These are phyloP conservation scores for Suillus paluster DNA, from an alignment of 768 basidiomycete genomes.

Conservation along the genomic window DNA sequence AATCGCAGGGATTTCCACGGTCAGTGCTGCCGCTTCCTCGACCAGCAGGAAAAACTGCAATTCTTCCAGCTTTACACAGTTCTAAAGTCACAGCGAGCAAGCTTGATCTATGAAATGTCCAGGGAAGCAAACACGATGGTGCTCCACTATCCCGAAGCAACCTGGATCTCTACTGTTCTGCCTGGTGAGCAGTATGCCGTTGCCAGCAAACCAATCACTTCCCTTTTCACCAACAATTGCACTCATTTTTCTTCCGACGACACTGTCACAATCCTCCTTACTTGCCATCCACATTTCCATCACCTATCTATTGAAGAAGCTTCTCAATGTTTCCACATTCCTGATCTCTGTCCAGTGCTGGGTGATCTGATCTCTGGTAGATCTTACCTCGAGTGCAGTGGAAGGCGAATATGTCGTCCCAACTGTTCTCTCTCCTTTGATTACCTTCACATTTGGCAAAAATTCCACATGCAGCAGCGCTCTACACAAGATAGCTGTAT, in stretches of 20 bases:
- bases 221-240: slow-evolving; percentile 5
- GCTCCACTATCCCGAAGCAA: slow-evolving; percentile 7
- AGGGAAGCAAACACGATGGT: neutral
- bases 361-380: slow-evolving; percentile 9
- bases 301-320: slow-evolving; percentile 5
- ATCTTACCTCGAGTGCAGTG: neutral
- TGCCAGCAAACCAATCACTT: neutral
- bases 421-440: slow-evolving; percentile 8
- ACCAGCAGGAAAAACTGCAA: slow-evolving; percentile 12
- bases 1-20: slow-evolving; percentile 10
- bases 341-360: slow-evolving; percentile 11
- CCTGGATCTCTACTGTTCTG: slow-evolving; percentile 6
- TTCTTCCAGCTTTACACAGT: slow-evolving; percentile 12
- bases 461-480: neutral
- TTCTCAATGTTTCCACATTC: neutral
- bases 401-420: neutral
- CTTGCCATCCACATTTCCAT: slow-evolving; percentile 2
- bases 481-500: neutral
- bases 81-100: slow-evolving; percentile 1
- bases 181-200: slow-evolving; percentile 1
- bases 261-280: neutral
- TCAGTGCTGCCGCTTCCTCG: slow-evolving; percentile 14
- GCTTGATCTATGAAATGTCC: slow-evolving; percentile 7
- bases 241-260: slow-evolving; percentile 4
- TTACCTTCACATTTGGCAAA: neutral